A percentile compares a stretch with the other conserved stretches of the same genome.
phyloP scores from a whole-genome alignment of 768 basidiomycete species.

The Hemileccinum rubropunctum region DNA sequence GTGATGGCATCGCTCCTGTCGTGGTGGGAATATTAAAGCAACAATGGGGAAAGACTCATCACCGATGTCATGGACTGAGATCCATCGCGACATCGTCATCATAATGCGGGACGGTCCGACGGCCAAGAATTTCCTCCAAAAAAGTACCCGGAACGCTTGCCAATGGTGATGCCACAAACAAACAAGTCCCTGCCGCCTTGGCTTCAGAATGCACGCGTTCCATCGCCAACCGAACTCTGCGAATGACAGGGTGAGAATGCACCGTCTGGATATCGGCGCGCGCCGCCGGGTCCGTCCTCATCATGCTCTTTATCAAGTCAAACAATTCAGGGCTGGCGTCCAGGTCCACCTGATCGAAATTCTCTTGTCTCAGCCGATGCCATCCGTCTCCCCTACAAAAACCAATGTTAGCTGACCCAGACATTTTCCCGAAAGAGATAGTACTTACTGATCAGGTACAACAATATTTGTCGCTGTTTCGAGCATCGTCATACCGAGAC shows the following conservation, averaged over 20 bases:
- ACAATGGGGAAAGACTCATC: background rate
- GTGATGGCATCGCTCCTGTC: slow-evolving; percentile 1
- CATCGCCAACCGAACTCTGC: slow-evolving; percentile 64
- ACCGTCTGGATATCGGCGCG: slow-evolving; percentile 60
- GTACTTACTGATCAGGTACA: slow-evolving; percentile 91
- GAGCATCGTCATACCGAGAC: slow-evolving; percentile 93
- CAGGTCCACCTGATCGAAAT: slow-evolving; percentile 83
- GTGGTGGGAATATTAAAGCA: slow-evolving; percentile 4
- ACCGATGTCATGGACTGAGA: slow-evolving; percentile 33
- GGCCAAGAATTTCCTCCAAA: slow-evolving; percentile 58
- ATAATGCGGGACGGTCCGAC: slow-evolving; percentile 8
- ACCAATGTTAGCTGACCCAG: slow-evolving; percentile 12
- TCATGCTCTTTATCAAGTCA: slow-evolving; percentile 69
- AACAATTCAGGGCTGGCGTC: slow-evolving; percentile 64
- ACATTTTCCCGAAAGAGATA: slow-evolving; percentile 2
- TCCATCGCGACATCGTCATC: slow-evolving; percentile 38
- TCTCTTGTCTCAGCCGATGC: slow-evolving; percentile 89
- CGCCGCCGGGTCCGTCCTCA: slow-evolving; percentile 63
- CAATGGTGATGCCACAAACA: slow-evolving; percentile 62
- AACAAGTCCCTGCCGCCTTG: slow-evolving; percentile 33
- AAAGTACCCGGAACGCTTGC: slow-evolving; percentile 60
- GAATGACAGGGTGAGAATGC: slow-evolving; percentile 59
- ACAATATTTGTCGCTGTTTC: slow-evolving; percentile 96
- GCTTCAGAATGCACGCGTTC: slow-evolving; percentile 42
- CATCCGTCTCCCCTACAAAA: slow-evolving; percentile 80